Base-by-base conservation (phyloP, 805 yeast genomes). In the Metschnikowia dekortorum region DNA sequence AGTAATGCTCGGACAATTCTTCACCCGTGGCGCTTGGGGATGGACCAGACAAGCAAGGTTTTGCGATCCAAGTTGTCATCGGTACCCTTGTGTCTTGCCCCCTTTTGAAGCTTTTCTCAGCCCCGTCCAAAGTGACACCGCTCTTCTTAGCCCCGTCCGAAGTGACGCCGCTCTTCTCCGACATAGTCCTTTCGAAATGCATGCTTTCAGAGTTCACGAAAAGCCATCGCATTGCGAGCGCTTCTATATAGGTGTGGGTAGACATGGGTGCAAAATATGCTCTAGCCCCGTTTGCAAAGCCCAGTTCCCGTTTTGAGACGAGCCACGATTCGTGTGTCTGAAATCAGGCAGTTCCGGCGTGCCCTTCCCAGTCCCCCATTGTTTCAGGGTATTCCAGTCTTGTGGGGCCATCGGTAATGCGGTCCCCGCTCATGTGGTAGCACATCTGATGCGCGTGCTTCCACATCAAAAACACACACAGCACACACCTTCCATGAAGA, bases 1-100 rank as follows among this genome's bases (percentile, higher is more conserved):
- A 86, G 64, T 94, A 94, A 67, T 78, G 90, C 58, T 87, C 88
- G 1, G 92, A 78, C 39, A 94, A 75, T 59, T 89, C 83, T 52
- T 89, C 96, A 22, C 84, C 81, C 1, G 95, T 86, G 7, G 90
- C 95, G 38, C 81, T 75, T 74, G 2, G 98, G 98, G 34, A 92
- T 75, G 4, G 91, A 79, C 56, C 98, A 81, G 39, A 94, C 95
- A 66, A 94, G 94, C 35, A 94, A 73, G 22, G 96, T 87, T 62
- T 71, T 77, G 58, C 80, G 72, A 53, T 80, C 85, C 49, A 80
- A 67, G 1, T 69, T 68, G 33, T 71, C 74, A 36, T 51, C 51
- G 8, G 22, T 36, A n/a, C 4, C 29, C 10, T 44, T 44, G 10
- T 22, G 4, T 2, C n/a, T 16, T 9, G 3, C 40, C 16, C 28